These are phyloP conservation scores for Pestalotiopsis sp. DNA, from an alignment of 2,329 filamentous ascomycete species.

Conservation along the genomic window DNA sequence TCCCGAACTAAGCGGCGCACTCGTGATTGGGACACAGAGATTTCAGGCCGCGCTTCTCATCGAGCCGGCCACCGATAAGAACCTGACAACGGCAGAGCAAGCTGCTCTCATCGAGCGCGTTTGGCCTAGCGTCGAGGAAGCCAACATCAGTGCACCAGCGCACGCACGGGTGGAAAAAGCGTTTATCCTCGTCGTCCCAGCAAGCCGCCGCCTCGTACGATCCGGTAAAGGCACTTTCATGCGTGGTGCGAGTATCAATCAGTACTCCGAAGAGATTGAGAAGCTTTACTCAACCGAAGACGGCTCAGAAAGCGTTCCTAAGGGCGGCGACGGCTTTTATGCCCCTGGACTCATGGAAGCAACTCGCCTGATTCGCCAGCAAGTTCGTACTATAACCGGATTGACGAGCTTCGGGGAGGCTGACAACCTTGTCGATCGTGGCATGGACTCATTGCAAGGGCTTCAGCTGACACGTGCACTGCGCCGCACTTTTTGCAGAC, in stretches of 20 bases:
- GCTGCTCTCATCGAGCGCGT: neutral
- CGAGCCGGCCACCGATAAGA: neutral
- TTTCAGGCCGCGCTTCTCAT: neutral
- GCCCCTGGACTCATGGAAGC: neutral
- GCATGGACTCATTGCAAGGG: neutral
- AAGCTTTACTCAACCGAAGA: neutral
- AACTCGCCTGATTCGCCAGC: neutral
- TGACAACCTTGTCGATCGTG: neutral
- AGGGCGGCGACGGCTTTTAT: neutral
- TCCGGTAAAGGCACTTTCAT: neutral
- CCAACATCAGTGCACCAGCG: neutral
- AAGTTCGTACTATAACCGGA: neutral
- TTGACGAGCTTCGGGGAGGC: neutral
- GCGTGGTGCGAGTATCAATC: neutral
- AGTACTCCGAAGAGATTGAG: neutral
- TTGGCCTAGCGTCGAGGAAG: neutral
- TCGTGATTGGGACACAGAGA: neutral
- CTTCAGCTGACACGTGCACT: neutral
- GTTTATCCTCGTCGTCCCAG: neutral
- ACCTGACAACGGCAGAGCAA: neutral
- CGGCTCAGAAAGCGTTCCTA: fast-evolving
- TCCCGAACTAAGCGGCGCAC: neutral
- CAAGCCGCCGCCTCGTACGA: neutral
- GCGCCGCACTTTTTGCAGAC: neutral
- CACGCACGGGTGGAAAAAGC: neutral